Base-by-base conservation (phyloP, 441 rosid genomes). In the Euphorbia neoarborescens region DNA sequence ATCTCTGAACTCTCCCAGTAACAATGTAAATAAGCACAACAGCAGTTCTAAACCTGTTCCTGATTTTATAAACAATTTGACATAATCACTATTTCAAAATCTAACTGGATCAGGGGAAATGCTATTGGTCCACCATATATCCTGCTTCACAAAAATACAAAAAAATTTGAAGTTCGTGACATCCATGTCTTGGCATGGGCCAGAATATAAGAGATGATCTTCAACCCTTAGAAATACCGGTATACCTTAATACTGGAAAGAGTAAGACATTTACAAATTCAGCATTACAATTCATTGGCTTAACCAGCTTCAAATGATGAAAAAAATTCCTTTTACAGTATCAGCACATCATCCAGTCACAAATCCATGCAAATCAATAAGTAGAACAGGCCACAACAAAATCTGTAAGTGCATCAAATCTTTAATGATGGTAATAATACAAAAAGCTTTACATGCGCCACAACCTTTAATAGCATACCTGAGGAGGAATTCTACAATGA, bases 401-500 rank as follows among this genome's bases (percentile, higher is more conserved):
- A 51, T 12, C 48, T 42, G 11, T 42, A 11, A 2, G 20, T 51
- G 57, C 54, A 48, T 4, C 54, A 20, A 15, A 48, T 48, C 54
- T 48, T 48, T 48, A 48, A 15, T 27, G 30, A 54, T 14, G 59
- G 37, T 20, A 30, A 38, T 50, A 48, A 13, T 13, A 54, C 4
- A 17, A 34, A 69, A 28, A 60, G 34, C n/a, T 62, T 17, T 56
- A 42, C 40, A 56, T 57, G 8, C 61, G 13, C 44, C 51, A 54
- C 13, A 72, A 72, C 46, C n/a, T 53, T 34, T 61, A 53, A 38
- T 61, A 53, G 20, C 80, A 59, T 87, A 95, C 99, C 98, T 85
- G 73, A 89, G 93, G 22, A 92, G 86, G 85, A 90, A 88, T 84
- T 95, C 98, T 4, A 88, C 78, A 67, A 95, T 84, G 75, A 95